Base-by-base conservation (phyloP, 2,329 filamentous ascomycete species). In the Bipolaris zeicola region DNA sequence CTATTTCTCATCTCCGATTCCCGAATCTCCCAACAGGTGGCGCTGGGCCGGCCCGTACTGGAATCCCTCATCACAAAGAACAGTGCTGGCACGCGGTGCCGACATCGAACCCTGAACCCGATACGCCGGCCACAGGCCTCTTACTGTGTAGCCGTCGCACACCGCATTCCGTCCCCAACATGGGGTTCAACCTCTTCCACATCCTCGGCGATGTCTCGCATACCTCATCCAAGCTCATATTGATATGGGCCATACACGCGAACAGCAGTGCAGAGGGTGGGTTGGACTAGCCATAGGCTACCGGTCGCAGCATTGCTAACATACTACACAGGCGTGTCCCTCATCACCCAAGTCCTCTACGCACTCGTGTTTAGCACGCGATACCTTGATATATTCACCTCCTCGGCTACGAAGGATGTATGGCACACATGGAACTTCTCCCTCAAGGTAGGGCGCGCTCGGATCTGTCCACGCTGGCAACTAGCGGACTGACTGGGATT, bases 341-440 rank as follows among this genome's bases (percentile, higher is more conserved):
- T 96, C 72, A 91, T 98, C 69, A 96, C 90, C 1, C 94, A 98
- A 77, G 83, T 88, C 53, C 87, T 97, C 63, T 98, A 98, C 79
- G 87, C 89, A 52, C 75, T 89, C 61, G 93, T 98, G 55, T 98
- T 97, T 79, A 82, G 88, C 70, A 88, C 91, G 4, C 87, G 94
- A 58, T 98, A 98, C 78, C 85, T 94, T 62, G 91, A 97, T 74
- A 80, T 97, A 63, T 91, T 96, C 73, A 70, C 62, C 6, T 64
- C 64, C 1, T 82, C 85, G 20, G 62, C 65, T 1, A 70, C 65
- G 6, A 61, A 52, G 6, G 71, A 76, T 60, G 71, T 63, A 44
- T 66, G 66, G 63, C 72, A 73, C 42, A 67, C 59, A 56, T 77
- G 74, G 68, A 94, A 95, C 77, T 85, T 89, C 64, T 81, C 89